These are phyloP conservation scores for Rhizodiscina lignyota DNA, from an alignment of 495 filamentous ascomycete genomes.

Conservation along the genomic window DNA sequence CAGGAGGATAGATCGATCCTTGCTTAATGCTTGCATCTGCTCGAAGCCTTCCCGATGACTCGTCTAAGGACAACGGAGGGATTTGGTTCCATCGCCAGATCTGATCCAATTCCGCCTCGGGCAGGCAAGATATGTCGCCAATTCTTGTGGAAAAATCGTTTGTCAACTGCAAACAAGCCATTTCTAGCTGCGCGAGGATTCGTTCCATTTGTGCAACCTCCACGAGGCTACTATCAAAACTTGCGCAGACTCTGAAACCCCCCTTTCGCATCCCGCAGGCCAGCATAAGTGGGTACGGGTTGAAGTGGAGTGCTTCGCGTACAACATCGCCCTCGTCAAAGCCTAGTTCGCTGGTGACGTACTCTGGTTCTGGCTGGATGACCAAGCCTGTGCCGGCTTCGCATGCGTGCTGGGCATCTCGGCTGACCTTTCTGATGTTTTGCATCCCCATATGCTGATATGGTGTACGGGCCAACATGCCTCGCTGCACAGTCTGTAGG, in stretches of 20 bases:
- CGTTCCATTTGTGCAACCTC: slow-evolving; percentile 25
- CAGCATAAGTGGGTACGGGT: slow-evolving; percentile 49
- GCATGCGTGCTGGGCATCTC: slow-evolving; percentile 8
- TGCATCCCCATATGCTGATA: slow-evolving; percentile 14
- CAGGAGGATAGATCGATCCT: no score
- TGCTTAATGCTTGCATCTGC: no score
- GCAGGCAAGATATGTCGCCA: slow-evolving; percentile 4
- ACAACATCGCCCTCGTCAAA: slow-evolving; percentile 42
- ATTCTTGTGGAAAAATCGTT: slow-evolving; percentile 1
- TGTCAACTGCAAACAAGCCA: slow-evolving; percentile 2
- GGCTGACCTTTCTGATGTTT: slow-evolving; percentile 9
- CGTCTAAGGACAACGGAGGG: not conserved
- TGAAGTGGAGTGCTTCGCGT: slow-evolving; percentile 48
- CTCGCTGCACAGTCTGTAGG: slow-evolving; percentile 10
- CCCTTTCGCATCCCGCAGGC: slow-evolving; percentile 37
- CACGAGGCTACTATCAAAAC: slow-evolving; percentile 38
- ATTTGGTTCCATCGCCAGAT: slow-evolving; percentile 1
- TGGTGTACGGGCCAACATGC: slow-evolving; percentile 6
- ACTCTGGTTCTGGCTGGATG: slow-evolving; percentile 16
- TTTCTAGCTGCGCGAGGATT: slow-evolving; percentile 26
- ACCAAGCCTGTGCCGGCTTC: slow-evolving; percentile 10
- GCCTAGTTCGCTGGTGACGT: slow-evolving; percentile 21
- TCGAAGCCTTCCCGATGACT: no score
- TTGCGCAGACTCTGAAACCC: slow-evolving; percentile 42
- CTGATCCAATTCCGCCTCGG: slow-evolving; percentile 2